A percentile compares a stretch with the other conserved stretches of the same genome.
Conservation (phyloP, 306 rosid species). For the Begonia fuchsioides region DNA sequence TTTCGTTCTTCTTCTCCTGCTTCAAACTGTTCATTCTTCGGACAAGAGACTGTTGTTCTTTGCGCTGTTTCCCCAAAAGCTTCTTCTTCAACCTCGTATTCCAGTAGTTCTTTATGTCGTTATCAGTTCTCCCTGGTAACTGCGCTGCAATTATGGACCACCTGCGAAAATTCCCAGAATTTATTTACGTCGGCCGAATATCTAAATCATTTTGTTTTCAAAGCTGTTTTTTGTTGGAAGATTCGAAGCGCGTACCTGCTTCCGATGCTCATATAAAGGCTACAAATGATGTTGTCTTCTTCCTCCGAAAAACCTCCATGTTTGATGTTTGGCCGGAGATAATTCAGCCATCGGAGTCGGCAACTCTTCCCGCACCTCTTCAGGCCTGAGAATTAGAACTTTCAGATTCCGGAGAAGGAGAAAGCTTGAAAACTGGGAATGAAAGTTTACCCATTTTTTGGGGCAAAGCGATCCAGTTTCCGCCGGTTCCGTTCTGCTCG, state of each 20-base stretch:
- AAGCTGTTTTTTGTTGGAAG: no score
- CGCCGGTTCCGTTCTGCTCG: slow-evolving; percentile 72
- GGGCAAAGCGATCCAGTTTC: slow-evolving; percentile 95
- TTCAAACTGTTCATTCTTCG: slow-evolving; percentile 22
- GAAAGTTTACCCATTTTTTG: slow-evolving; percentile 61
- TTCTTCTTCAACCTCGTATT: slow-evolving; percentile 92
- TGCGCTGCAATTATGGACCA: slow-evolving; percentile 98
- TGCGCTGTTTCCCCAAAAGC: slow-evolving; percentile 66
- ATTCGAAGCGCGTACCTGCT: slow-evolving; percentile 31
- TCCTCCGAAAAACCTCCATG: slow-evolving; percentile 93
- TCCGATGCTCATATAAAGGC: slow-evolving; percentile 77
- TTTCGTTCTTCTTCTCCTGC: slow-evolving; percentile 39
- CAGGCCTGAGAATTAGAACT: slow-evolving; percentile 29
- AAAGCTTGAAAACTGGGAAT: background rate
- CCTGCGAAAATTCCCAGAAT: slow-evolving; percentile 16
- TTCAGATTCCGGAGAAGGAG: background rate
- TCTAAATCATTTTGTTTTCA: no score
- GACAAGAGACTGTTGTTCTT: slow-evolving; percentile 38
- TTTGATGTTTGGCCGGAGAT: slow-evolving; percentile 84
- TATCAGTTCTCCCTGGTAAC: slow-evolving; percentile 87
- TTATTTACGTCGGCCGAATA: no score
- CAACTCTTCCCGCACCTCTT: slow-evolving; percentile 97
- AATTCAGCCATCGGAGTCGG: slow-evolving; percentile 90
- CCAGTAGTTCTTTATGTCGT: slow-evolving; percentile 96
- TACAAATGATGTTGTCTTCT: slow-evolving; percentile 88